Percentiles rank a stretch among this genome's conserved stretches.
Conservation (phyloP, 2,329 filamentous ascomycete genomes). For the Chrysoporthe deuterocubensis region DNA sequence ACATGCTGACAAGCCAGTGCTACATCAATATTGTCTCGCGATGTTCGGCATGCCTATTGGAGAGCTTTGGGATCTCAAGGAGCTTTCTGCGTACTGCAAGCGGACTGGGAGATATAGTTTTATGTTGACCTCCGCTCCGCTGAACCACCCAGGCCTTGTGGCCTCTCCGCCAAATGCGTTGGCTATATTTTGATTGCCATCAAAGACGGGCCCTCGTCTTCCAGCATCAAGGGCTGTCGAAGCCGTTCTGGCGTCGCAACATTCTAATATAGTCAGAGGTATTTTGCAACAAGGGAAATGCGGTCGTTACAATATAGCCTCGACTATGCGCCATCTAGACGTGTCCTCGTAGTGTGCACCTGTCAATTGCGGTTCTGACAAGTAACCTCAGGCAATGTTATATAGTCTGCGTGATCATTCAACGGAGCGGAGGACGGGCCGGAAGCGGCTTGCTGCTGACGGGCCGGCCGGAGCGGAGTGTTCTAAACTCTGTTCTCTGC, state of each 20-base stretch:
- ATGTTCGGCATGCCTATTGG: conserved; percentile 59
- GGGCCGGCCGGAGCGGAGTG: no score
- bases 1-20: conserved; percentile 36
- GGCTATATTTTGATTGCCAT: conserved; percentile 45
- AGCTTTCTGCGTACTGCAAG: conserved; percentile 56
- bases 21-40: conserved; percentile 54
- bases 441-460: no score
- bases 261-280: not conserved
- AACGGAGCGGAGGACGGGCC: no score
- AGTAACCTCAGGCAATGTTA: no score
- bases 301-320: no score
- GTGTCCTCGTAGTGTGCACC: no score
- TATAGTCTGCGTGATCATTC: no score
- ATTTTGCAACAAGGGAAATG: not conserved
- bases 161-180: conserved; percentile 54
- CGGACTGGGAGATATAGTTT: conserved; percentile 60
- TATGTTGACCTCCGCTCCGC: conserved; percentile 62
- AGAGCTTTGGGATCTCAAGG: conserved; percentile 60
- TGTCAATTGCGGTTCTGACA: no score
- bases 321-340: no score
- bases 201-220: not conserved
- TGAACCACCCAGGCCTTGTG: conserved; percentile 60
- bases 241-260: not conserved
- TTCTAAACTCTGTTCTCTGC: no score
- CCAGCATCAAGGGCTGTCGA: not conserved